phyloP scores from a whole-genome alignment of 108 stramenopile species.

The Thalassiosira profunda region DNA sequence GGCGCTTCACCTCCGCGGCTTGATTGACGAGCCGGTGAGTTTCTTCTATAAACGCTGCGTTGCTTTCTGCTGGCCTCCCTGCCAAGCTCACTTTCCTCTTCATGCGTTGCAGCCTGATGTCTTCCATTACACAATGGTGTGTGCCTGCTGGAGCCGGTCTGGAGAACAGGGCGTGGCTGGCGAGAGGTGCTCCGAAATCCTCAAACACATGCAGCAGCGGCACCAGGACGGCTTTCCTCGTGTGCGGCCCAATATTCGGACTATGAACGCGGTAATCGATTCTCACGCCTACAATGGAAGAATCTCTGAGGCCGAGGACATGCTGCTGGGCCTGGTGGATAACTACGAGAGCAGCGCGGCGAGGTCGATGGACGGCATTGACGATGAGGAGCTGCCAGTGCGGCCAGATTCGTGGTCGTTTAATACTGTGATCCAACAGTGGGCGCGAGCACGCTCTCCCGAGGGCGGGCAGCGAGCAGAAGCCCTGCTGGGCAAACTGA shows the following conservation, averaged over 20 bases:
- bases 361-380: conserved; percentile 44
- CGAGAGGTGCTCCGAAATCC: conserved; percentile 62
- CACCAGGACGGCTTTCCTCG: conserved; percentile 49
- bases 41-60: conserved; percentile 4
- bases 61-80: neutral
- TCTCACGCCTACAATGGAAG: conserved; percentile 50
- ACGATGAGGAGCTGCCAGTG: conserved; percentile 58
- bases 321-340: conserved; percentile 68
- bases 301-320: conserved; percentile 59
- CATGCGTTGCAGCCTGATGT: too few species aligned
- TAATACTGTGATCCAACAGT: conserved; percentile 71
- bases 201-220: conserved; percentile 62
- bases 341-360: conserved; percentile 49
- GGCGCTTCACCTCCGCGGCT: conserved; percentile 45
- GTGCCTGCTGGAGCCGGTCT: conserved; percentile 60
- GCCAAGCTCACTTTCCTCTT: too few species aligned
- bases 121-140: conserved; percentile 66
- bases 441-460: conserved; percentile 43
- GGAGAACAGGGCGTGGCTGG: conserved; percentile 47
- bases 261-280: conserved; percentile 75
- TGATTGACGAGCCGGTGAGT: conserved; percentile 57
- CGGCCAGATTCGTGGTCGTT: conserved; percentile 73
- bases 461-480: conserved; percentile 69
- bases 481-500: conserved; percentile 55
- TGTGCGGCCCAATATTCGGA: conserved; percentile 63